These are phyloP conservation scores for Sutorius australiensis DNA, from an alignment of 768 basidiomycete species.

Conservation along the genomic window DNA sequence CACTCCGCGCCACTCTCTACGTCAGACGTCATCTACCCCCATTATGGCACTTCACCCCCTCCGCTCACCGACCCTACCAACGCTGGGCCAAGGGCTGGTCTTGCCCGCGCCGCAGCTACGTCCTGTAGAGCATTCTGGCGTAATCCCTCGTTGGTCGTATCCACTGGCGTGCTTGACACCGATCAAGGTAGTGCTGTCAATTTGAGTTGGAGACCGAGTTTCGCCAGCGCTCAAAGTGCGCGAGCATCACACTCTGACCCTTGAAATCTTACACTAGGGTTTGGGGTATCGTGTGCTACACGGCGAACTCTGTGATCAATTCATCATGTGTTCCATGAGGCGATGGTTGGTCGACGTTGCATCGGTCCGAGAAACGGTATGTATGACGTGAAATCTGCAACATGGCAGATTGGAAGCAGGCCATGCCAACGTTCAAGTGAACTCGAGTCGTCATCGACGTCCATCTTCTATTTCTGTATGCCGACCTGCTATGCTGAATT, in stretches of 20 bases:
- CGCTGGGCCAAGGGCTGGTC: not conserved
- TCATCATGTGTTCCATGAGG: not conserved
- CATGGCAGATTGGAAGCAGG: not conserved
- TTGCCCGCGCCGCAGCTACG: not conserved
- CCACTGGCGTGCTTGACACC: no score
- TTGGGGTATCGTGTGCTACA: not conserved
- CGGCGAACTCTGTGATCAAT: not conserved
- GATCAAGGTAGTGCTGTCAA: no score
- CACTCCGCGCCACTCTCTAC: constrained; percentile 29
- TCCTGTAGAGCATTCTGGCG: not conserved
- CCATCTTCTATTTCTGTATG: not conserved
- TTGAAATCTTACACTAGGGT: not conserved
- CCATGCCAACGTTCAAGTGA: not conserved
- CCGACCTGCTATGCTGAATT: not conserved
- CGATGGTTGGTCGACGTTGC: not conserved
- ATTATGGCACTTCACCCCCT: constrained; percentile 8
- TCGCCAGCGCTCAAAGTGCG: no score
- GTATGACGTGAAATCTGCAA: not conserved
- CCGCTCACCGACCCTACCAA: not conserved
- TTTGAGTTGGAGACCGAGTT: no score
- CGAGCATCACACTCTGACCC: no score
- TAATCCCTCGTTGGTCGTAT: not conserved
- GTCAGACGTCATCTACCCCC: constrained; percentile 32
- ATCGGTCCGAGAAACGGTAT: not conserved
- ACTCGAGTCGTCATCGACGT: not conserved